Conservation (phyloP, 75 land plant species). For the Sequoia sempervirens region DNA sequence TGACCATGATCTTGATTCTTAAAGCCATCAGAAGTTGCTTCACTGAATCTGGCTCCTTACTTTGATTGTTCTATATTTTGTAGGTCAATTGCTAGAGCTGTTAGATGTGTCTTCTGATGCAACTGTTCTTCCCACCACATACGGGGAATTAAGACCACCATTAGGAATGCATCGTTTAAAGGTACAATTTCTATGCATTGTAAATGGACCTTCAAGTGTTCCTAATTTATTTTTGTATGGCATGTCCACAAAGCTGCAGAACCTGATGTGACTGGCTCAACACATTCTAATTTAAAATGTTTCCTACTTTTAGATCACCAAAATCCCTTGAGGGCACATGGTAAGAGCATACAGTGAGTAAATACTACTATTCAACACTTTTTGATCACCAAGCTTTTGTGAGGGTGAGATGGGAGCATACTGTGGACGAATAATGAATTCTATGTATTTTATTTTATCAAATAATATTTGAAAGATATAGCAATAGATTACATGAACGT, state of each 20-base stretch:
- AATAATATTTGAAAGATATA: no score
- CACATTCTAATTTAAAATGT: no score
- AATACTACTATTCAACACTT: no score
- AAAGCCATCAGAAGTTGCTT: not conserved
- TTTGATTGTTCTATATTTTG: not conserved
- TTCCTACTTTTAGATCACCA: no score
- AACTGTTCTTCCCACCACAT: slow-evolving; percentile 66
- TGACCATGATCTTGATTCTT: not conserved
- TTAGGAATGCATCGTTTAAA: slow-evolving; percentile 93
- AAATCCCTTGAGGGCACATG: no score
- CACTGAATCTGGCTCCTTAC: not conserved
- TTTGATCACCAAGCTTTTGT: no score
- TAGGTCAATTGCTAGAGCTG: slow-evolving; percentile 75
- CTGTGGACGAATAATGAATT: no score
- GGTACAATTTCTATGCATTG: slow-evolving; percentile 31
- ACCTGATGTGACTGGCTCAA: no score
- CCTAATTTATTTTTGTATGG: not conserved
- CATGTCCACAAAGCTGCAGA: not conserved
- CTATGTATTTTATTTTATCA: no score
- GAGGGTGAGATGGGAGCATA: no score
- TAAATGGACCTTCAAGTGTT: not conserved
- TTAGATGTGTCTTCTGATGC: slow-evolving; percentile 68
- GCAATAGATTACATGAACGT: no score
- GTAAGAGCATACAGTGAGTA: no score
- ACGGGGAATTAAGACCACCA: slow-evolving; percentile 91